Base-by-base conservation (phyloP, 345 rosid species). In the Salix arbutifolia region DNA sequence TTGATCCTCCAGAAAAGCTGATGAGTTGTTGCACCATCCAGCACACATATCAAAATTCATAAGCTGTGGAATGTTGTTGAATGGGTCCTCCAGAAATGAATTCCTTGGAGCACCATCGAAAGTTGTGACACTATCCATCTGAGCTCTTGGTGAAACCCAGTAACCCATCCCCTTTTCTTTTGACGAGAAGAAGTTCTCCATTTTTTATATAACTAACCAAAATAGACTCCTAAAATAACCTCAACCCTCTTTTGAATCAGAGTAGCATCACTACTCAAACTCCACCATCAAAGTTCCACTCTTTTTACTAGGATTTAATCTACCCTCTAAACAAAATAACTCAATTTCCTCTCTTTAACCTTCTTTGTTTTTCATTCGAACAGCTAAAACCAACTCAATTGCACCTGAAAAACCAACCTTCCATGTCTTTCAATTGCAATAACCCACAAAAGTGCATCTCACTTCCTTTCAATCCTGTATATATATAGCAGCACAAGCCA, bases 21-120 rank as follows among this genome's bases (percentile, higher is more conserved):
- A 40, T 48, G 96, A 87, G 73, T 83, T 87, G 79, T 81, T 89
- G 83, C 87, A 90, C 90, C 91, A 89, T 53, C 89, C 94, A 77
- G 87, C 89, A 82, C 82, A 84, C 37, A 83, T 53, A 70, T 94
- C 96, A 5, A 88, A 81, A 86, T 88, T 91, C 90, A 90, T 81
- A 60, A 89, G 80, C 65, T 91, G 92, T 0, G 88, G 72, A 53
- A 89, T 77, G 85, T 79, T 83, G 76, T 71, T 78, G 35, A 84
- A 82, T 18, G 89, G 80, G 65, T 92, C 94, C 60, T 87, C 96
- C 6, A 70, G 70, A 73, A 70, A 30, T 7, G 82, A 81, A 85
- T 75, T 87, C 83, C 79, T 84, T 10, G 80, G 1, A 35, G 72
- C 56, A 38, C 38, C 75, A 67, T 78, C 90, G 1, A 73, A 28